A percentile compares a stretch with the other conserved stretches of the same genome.
Evolutionary conservation across 345 rosid genomes (phyloP).

Genomic region (Combretum micranthum): DNA sequence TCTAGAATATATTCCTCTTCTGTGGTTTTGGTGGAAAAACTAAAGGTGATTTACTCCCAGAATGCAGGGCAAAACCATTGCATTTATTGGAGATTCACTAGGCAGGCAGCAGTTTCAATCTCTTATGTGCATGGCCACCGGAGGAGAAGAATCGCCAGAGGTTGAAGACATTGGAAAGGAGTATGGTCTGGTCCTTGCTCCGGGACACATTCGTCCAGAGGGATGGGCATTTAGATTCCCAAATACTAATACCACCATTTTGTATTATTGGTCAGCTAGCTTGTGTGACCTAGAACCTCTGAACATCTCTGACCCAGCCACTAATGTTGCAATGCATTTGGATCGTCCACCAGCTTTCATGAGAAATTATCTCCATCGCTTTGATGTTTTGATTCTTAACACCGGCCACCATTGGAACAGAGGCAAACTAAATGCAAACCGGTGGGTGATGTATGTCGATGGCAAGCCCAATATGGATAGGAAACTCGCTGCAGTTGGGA

Average conservation of each 20-base stretch:
- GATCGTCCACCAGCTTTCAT: constrained; percentile 71
- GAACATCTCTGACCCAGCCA: constrained; percentile 26
- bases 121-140: constrained; percentile 70
- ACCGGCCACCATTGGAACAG: constrained; percentile 88
- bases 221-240: constrained; percentile 64
- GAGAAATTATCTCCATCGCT: constrained; percentile 37
- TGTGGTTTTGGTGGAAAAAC: background rate
- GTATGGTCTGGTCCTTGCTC: constrained; percentile 47
- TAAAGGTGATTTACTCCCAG: constrained; percentile 21
- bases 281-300: constrained; percentile 44
- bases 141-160: constrained; percentile 42
- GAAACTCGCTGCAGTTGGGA: constrained; percentile 29
- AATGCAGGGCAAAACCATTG: constrained; percentile 72
- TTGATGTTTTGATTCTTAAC: constrained; percentile 61
- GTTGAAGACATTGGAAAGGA: constrained; percentile 57
- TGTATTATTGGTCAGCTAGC: constrained; percentile 72
- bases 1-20: background rate
- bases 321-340: constrained; percentile 55
- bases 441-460: constrained; percentile 58
- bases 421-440: constrained; percentile 62
- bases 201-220: constrained; percentile 54
- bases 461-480: constrained; percentile 35
- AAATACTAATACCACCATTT: constrained; percentile 58
- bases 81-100: constrained; percentile 81
- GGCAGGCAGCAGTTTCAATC: constrained; percentile 79